Conservation (phyloP, 2,329 filamentous ascomycete species). For the Lecanicillium sp. region DNA sequence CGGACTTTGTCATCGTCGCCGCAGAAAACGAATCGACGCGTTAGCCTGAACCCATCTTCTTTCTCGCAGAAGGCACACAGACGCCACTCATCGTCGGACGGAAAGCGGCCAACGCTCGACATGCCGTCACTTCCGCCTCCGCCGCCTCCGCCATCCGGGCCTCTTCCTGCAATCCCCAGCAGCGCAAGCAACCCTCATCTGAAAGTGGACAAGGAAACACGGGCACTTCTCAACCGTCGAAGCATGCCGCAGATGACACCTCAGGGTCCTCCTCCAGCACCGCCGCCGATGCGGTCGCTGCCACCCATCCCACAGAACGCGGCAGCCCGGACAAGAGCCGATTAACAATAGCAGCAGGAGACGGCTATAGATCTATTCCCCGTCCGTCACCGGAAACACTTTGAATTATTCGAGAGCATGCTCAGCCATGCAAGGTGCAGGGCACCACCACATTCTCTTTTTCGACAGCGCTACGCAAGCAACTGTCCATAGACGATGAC, state of each 20-base stretch:
- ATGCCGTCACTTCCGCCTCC: constrained; percentile 17
- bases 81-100: constrained; percentile 6
- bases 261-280: constrained; percentile 43
- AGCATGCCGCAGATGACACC: constrained; percentile 41
- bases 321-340: background rate
- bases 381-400: too few relatives aligned
- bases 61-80: background rate
- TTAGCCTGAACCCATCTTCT: background rate
- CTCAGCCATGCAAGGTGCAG: too few relatives aligned
- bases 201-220: constrained; percentile 14
- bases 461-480: too few relatives aligned
- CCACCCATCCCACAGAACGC: constrained; percentile 39
- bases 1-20: background rate
- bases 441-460: too few relatives aligned
- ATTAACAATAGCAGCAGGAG: too few relatives aligned
- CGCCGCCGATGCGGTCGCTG: constrained; percentile 46
- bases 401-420: too few relatives aligned
- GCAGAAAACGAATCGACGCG: background rate
- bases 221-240: constrained; percentile 26
- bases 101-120: background rate
- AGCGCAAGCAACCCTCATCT: constrained; percentile 15
- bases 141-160: constrained; percentile 21
- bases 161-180: constrained; percentile 23
- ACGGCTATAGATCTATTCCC: too few relatives aligned
- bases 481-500: too few relatives aligned